phyloP scores from a whole-genome alignment of 1,284 basidiomycete genomes.

The Microbotryum saponariae region DNA sequence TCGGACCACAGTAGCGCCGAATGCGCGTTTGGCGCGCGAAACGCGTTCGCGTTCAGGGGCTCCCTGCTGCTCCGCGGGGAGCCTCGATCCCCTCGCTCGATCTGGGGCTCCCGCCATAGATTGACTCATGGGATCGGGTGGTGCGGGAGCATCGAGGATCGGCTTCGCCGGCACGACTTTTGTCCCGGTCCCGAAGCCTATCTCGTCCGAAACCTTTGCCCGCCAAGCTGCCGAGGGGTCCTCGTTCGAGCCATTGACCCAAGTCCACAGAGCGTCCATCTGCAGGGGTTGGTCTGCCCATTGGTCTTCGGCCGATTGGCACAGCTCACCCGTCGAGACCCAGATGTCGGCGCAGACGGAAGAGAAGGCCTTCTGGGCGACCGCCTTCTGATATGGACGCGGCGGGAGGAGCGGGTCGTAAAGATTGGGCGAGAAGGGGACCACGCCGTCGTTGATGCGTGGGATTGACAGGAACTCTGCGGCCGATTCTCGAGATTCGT shows the following conservation, averaged over 20 bases:
- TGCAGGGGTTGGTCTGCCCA: neutral
- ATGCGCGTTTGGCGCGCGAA: neutral
- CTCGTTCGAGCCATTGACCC: slow-evolving; percentile 17
- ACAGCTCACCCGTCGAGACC: slow-evolving; percentile 9
- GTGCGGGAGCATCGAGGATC: no score
- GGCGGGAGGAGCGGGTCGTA: slow-evolving; percentile 4
- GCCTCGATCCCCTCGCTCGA: no score
- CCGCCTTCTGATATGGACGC: neutral
- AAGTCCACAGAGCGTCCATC: slow-evolving; percentile 13
- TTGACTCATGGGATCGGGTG: no score
- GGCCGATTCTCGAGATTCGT: no score
- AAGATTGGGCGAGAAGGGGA: slow-evolving; percentile 8
- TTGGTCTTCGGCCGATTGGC: neutral
- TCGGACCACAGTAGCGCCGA: neutral
- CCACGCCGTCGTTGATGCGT: slow-evolving; percentile 3
- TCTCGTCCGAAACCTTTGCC: neutral
- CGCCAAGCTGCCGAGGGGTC: slow-evolving; percentile 17
- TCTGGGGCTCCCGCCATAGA: no score
- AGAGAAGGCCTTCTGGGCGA: slow-evolving; percentile 4
- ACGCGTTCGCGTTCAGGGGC: no score
- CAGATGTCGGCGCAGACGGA: slow-evolving; percentile 6
- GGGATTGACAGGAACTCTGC: neutral
- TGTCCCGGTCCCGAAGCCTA: neutral
- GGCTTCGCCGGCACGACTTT: neutral
- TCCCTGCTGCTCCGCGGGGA: neutral